Conservation (phyloP, 2,329 filamentous ascomycete genomes). For the Parasarocladium wereldwijsianum region DNA sequence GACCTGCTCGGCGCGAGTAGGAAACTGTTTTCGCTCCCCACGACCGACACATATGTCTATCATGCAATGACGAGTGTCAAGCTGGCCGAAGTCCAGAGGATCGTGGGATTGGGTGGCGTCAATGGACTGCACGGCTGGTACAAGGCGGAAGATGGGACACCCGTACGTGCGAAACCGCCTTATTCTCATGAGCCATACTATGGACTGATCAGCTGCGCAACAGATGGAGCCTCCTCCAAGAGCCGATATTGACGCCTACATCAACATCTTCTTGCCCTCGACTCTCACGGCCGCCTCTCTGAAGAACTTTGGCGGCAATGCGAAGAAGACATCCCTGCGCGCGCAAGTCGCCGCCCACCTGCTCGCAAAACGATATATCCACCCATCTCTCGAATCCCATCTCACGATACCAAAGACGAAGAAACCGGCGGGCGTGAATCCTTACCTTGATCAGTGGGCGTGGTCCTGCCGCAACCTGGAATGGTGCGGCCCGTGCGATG, state of each 20-base stretch:
- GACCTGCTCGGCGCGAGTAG: conserved; percentile 29
- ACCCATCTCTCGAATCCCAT: conserved; percentile 22
- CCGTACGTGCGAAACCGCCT: conserved; percentile 12
- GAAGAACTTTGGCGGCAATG: conserved; percentile 48
- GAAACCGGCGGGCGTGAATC: conserved; percentile 35
- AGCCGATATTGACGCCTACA: conserved; percentile 51
- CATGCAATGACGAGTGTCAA: conserved; percentile 35
- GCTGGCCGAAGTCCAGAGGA: conserved; percentile 31
- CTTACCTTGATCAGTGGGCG: conserved; percentile 52
- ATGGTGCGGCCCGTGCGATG: conserved; percentile 45
- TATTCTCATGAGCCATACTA: neutral
- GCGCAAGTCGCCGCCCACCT: conserved; percentile 41
- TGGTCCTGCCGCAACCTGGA: conserved; percentile 50
- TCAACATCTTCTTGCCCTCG: conserved; percentile 46
- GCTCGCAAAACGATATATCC: conserved; percentile 32
- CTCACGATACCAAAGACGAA: conserved; percentile 32
- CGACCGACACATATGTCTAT: conserved; percentile 32
- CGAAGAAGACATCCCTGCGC: conserved; percentile 46
- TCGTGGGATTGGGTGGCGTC: conserved; percentile 24
- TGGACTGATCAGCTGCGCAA: conserved; percentile 4
- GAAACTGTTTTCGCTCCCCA: conserved; percentile 27
- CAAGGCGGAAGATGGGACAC: conserved; percentile 18
- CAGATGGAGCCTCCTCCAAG: conserved; percentile 32
- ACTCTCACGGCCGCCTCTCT: conserved; percentile 47
- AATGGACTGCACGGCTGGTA: conserved; percentile 38